Base-by-base conservation (phyloP, 495 filamentous ascomycete species). In the Penicillium antarcticum region DNA sequence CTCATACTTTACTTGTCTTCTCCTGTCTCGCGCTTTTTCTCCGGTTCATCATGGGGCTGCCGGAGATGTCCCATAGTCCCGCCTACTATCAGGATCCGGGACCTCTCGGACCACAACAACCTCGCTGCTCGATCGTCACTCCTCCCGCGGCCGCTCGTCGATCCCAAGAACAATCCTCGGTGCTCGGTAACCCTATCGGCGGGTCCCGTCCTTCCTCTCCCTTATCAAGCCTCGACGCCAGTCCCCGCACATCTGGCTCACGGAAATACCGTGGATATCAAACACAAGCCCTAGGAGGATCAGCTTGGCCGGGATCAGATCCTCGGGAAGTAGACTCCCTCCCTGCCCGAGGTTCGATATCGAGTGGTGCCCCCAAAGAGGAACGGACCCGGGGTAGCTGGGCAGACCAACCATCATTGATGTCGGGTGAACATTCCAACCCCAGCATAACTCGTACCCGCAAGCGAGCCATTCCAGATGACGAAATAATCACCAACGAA, bases 51-150 rank as follows among this genome's bases (percentile, higher is more conserved):
- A 72, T 74, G 69, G 59, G 55, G 56, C 62, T 61, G 38, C 68
- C 68, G 54, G 69, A 69, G 60, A 74, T 73, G 71, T 65, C 71
- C 58, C 66, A 71, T 65, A 69, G 61, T 51, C 61, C 69, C 56
- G 68, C 67, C 57, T 71, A 71, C 34, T 63, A 66, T 51, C 68
- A 73, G 41, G 61, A 65, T 23, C 57, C 66, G 44, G 63, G 48
- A 45, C 53, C 56, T 33, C 53, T 63, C 52, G 54, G 63, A 39
- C 52, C 60, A 11, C 44, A 56, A 34, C 52, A 60, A 45, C 57
- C 62, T 31, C 57, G 47, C 48, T 42, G 55, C 51, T 52, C 61
- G 8, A 49, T 41, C 21, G 54, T 56, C 17, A 52, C 53, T 36
- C 60, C 56, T 55, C 59, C 56, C 26, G 48, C 65, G 14, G 56